A percentile compares a stretch with the other conserved stretches of the same genome.
Evolutionary conservation across 768 basidiomycete genomes (phyloP).

Genomic region (Suillus paluster): DNA sequence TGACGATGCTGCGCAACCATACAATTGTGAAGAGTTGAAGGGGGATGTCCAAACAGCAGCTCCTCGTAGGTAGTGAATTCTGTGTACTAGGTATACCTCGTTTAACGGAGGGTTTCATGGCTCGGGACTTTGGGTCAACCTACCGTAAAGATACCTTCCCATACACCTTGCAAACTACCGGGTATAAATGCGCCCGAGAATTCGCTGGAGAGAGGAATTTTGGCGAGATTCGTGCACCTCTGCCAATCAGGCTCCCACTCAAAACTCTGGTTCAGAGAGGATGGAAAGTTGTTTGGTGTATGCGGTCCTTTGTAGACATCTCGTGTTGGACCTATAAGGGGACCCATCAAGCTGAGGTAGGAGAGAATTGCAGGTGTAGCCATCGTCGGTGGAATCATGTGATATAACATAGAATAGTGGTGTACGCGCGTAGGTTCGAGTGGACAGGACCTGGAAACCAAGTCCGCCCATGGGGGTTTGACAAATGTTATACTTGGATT

Average conservation of each 20-base stretch:
- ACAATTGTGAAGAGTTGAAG: conserved; percentile 69
- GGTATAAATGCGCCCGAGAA: conserved; percentile 56
- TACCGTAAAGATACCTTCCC: conserved; percentile 83
- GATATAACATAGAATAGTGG: conserved; percentile 51
- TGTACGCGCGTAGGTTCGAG: conserved; percentile 24
- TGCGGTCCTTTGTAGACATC: conserved; percentile 12
- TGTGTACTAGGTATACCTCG: conserved; percentile 55
- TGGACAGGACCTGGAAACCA: conserved; percentile 40
- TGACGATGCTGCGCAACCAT: conserved; percentile 85
- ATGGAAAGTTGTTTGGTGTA: conserved; percentile 17
- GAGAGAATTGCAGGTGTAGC: conserved; percentile 75
- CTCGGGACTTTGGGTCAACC: conserved; percentile 24
- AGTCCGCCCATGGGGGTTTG: conserved; percentile 62
- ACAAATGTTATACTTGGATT: conserved; percentile 62
- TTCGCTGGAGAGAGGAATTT: conserved; percentile 33
- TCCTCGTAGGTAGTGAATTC: conserved; percentile 86
- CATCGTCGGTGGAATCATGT: conserved; percentile 61
- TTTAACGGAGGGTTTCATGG: not conserved
- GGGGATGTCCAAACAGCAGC: conserved; percentile 70
- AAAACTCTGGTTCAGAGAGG: conserved; percentile 34
- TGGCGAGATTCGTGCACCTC: conserved; percentile 49
- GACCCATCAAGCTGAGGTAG: conserved; percentile 58
- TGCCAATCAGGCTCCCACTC: conserved; percentile 80
- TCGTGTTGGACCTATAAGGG: conserved; percentile 15
- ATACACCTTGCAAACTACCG: conserved; percentile 75